phyloP scores from a whole-genome alignment of 1,139 yeast genomes.

The Groenewaldozyma sp. region DNA sequence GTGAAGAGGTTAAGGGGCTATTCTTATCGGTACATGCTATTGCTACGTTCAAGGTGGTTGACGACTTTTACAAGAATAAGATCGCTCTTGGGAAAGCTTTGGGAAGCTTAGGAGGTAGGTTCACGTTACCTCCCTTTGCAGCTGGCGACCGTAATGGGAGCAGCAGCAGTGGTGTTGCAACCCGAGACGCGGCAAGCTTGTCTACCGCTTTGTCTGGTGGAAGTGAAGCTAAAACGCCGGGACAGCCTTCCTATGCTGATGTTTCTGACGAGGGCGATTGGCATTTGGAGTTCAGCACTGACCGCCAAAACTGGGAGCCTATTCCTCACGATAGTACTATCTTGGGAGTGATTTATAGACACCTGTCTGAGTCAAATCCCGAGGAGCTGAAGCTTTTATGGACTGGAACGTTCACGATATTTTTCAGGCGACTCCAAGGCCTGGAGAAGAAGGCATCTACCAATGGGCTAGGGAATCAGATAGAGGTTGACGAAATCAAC shows the following conservation, averaged over 20 bases:
- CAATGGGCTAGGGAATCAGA: constrained; percentile 12
- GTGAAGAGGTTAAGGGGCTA: constrained; percentile 14
- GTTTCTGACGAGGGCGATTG: constrained; percentile 24
- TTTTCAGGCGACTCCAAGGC: constrained; percentile 39
- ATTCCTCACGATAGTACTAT: constrained; percentile 67
- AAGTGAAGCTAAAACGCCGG: constrained; percentile 6
- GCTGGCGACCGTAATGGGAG: constrained; percentile 12
- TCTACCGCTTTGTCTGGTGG: constrained; percentile 8
- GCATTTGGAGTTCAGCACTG: constrained; percentile 52
- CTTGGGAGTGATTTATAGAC: constrained; percentile 65
- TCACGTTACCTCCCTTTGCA: constrained; percentile 4
- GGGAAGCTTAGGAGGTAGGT: constrained; percentile 3
- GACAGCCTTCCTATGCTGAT: constrained; percentile 9
- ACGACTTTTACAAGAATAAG: constrained; percentile 38
- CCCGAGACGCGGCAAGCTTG: constrained; percentile 10
- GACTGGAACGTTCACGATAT: constrained; percentile 46
- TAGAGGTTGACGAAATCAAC: constrained; percentile 29
- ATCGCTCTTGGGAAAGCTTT: constrained; percentile 14
- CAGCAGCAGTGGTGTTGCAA: constrained; percentile 15
- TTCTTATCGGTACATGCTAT: constrained; percentile 73
- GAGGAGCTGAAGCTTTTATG: constrained; percentile 34
- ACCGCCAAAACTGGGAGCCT: constrained; percentile 37
- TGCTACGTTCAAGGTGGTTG: constrained; percentile 71
- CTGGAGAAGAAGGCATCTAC: constrained; percentile 15
- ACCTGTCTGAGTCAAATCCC: constrained; percentile 30